Evolutionary conservation across 768 basidiomycete species (phyloP).

Genomic region (Leccinum variicolor): DNA sequence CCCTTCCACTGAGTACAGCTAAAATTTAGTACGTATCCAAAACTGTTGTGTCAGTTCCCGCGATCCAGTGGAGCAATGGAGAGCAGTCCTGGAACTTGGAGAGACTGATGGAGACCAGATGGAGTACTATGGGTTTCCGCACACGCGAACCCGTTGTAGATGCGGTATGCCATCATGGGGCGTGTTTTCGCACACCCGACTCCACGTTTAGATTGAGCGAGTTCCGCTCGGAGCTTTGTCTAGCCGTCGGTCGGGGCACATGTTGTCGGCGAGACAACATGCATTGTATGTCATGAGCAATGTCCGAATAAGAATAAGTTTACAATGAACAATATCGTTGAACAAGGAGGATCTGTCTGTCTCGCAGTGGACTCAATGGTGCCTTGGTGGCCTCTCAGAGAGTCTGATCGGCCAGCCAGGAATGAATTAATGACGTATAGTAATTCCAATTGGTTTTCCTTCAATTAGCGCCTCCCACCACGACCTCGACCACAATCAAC

Average conservation of each 20-base stretch:
- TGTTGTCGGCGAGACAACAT: not conserved
- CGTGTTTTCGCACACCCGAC: not conserved
- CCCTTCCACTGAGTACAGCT: too few species aligned
- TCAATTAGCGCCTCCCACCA: too few species aligned
- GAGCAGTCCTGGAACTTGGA: not conserved
- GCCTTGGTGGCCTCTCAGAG: too few species aligned
- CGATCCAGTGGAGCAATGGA: not conserved
- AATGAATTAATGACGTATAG: too few species aligned
- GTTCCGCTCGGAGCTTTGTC: not conserved
- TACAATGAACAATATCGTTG: not conserved
- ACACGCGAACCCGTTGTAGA: too few species aligned
- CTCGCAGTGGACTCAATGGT: not conserved
- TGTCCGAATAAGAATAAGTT: not conserved
- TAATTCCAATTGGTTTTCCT: too few species aligned
- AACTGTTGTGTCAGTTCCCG: not conserved
- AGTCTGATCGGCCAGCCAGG: not conserved
- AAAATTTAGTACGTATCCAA: not conserved
- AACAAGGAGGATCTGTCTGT: not conserved
- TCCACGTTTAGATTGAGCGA: not conserved
- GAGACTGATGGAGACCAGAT: not conserved
- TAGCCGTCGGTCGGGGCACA: not conserved
- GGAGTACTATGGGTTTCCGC: not conserved
- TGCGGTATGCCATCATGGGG: not conserved
- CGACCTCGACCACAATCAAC: too few species aligned
- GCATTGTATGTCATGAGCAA: not conserved